A percentile compares a stretch with the other conserved stretches of the same genome.
Conservation (phyloP, 2,329 filamentous ascomycete species). For the Atkinsonella texensis region DNA sequence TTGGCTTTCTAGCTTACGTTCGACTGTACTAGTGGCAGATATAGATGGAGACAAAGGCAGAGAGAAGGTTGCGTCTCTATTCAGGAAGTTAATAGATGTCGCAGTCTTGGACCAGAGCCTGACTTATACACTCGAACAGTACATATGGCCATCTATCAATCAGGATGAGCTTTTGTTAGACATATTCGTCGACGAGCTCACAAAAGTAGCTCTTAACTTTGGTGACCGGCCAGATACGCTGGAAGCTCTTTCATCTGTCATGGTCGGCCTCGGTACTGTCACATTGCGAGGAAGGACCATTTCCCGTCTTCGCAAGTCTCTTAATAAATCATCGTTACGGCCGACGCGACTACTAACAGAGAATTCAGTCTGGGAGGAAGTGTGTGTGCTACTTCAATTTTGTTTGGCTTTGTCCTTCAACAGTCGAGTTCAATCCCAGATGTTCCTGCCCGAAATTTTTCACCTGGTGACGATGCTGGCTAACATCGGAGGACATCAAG, state of each 20-base stretch:
- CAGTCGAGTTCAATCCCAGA: conserved; percentile 52
- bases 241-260: conserved; percentile 49
- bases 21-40: conserved; percentile 45
- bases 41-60: conserved; percentile 52
- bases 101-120: conserved; percentile 48
- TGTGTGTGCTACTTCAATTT: conserved; percentile 54
- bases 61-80: conserved; percentile 51
- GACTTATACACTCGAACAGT: conserved; percentile 49
- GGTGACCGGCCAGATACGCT: conserved; percentile 46
- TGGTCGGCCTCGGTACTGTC: conserved; percentile 51
- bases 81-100: conserved; percentile 55
- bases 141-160: conserved; percentile 52
- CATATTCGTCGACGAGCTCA: conserved; percentile 54
- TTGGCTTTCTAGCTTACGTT: conserved; percentile 52
- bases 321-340: conserved; percentile 54
- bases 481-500: conserved; percentile 47
- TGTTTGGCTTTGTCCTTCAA: conserved; percentile 57
- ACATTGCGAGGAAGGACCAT: conserved; percentile 55
- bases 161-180: conserved; percentile 54
- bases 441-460: conserved; percentile 57
- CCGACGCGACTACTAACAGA: conserved; percentile 55
- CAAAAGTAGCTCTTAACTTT: conserved; percentile 48
- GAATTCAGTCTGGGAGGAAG: conserved; percentile 57
- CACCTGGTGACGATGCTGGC: conserved; percentile 60
- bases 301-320: conserved; percentile 51